Base-by-base conservation (phyloP, 2,329 filamentous ascomycete genomes). In the Aspergillus sergii region DNA sequence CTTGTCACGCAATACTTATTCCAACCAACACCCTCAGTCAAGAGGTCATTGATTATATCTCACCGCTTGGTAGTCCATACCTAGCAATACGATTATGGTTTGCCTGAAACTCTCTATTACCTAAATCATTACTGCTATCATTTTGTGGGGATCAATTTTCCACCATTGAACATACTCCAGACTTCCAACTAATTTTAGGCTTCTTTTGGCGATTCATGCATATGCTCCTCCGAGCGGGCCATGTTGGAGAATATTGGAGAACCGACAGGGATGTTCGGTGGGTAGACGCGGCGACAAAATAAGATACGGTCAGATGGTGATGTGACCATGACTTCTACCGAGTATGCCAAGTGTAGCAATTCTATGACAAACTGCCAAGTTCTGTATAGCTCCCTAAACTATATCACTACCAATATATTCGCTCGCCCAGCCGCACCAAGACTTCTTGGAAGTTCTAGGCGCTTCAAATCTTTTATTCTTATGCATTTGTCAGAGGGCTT, bases 371-470 rank as follows among this genome's bases (percentile, higher is more conserved):
- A 51, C 48, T 11, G 48, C 28, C 48, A 51, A 51, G 48, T 51
- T 32, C 16, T n/a, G 16, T 21, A 30, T 32, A n/a, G 48, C 14
- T 51, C 28, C 48, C 28, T 32, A 51, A 51, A 12, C 12, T 32
- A n/a, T 51, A 10, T 55, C 12, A 32, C 51, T 39, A 16, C 30
- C 32, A 36, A 26, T 32, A n/a, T 39, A 51, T 32, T 39, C 6
- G 51, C 14, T 28, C 16, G 21, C 1, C 51, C 14, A 36, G 34
- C 19, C 32, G 26, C 34, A 55, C 51, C n/a, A 55, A 55, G 51
- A 55, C 34, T 55, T 39, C 51, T 55, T 55, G 51, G 51, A 55
- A 39, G 30, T 55, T 55, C 51, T 55, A 34, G 51, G 51, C 51
- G 14, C 32, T 55, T 12, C 21, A 9, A 39, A 23, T 23, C 6